Evolutionary conservation across 2,329 filamentous ascomycete species (phyloP).

Genomic region (Microdochium bolleyi): DNA sequence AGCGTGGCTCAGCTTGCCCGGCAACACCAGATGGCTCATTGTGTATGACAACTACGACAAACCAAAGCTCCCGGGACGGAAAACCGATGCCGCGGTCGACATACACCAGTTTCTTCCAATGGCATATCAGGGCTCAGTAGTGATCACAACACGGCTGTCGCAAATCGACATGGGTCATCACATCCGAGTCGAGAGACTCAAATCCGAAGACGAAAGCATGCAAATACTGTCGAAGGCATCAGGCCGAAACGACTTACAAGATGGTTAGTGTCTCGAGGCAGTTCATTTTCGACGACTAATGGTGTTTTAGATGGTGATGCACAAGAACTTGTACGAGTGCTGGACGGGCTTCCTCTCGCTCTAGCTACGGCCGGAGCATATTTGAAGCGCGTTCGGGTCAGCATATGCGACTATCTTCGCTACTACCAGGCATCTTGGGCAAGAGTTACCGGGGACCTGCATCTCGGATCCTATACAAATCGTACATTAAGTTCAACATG

Average conservation of each 20-base stretch:
- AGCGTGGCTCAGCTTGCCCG: slow-evolving; percentile 23
- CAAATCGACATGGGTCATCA: slow-evolving; percentile 20
- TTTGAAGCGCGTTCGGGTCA: slow-evolving; percentile 26
- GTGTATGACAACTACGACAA: slow-evolving; percentile 34
- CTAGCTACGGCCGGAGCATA: slow-evolving; percentile 37
- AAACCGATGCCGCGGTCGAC: slow-evolving; percentile 13
- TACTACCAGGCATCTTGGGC: slow-evolving; percentile 29
- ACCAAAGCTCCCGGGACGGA: slow-evolving; percentile 9
- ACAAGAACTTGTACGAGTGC: slow-evolving; percentile 18
- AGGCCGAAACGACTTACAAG: slow-evolving; percentile 7
- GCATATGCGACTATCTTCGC: slow-evolving; percentile 26
- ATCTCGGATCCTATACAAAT: slow-evolving; percentile 19
- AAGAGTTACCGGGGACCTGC: background rate
- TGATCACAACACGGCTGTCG: slow-evolving; percentile 30
- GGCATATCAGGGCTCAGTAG: slow-evolving; percentile 29
- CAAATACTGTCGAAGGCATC: slow-evolving; percentile 20
- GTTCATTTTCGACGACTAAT: slow-evolving; percentile 1
- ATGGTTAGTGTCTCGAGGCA: slow-evolving; percentile 14
- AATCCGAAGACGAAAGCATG: slow-evolving; percentile 18
- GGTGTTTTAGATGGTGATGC: slow-evolving; percentile 17
- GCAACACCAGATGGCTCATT: slow-evolving; percentile 28
- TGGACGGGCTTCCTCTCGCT: slow-evolving; percentile 37
- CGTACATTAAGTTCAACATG: slow-evolving; percentile 26
- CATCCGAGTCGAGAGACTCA: slow-evolving; percentile 24
- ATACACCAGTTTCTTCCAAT: slow-evolving; percentile 20